These are phyloP conservation scores for Saccharomyces jurei DNA, from an alignment of 805 yeast genomes.

Conservation along the genomic window DNA sequence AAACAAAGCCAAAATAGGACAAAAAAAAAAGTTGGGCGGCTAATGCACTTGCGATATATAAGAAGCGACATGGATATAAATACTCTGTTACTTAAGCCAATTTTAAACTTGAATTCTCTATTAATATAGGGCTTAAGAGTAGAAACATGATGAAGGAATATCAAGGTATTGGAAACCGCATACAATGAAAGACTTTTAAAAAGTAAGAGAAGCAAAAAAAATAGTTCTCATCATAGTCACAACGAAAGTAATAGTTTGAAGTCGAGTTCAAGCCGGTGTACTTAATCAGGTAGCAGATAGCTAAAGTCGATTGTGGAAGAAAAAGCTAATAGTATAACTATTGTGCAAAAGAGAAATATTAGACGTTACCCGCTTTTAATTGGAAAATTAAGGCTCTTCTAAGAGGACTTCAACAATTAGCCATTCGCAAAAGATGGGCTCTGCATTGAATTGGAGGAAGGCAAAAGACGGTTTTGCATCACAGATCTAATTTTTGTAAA, in stretches of 20 bases:
- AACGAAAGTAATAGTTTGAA: no score
- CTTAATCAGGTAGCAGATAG: neutral
- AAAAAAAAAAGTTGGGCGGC: neutral
- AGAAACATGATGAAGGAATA: neutral
- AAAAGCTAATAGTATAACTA: no score
- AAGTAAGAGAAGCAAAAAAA: no score
- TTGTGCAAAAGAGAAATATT: neutral
- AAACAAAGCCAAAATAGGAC: neutral
- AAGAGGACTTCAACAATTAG: neutral
- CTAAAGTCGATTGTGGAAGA: neutral
- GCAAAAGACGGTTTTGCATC: neutral
- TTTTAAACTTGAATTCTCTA: neutral
- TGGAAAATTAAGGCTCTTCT: neutral
- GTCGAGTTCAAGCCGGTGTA: neutral
- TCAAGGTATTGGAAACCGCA: neutral
- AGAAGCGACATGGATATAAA: neutral
- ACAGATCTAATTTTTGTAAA: neutral
- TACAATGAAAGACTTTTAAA: no score
- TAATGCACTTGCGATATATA: neutral
- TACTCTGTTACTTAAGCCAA: neutral
- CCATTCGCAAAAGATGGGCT: neutral
- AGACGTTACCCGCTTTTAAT: neutral
- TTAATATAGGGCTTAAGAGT: neutral
- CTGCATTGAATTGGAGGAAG: neutral
- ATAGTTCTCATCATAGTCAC: no score